Evolutionary conservation across 768 basidiomycete genomes (phyloP), one percentile per base, ranked within the genome.

Genomic region (Mycena venus): DNA sequence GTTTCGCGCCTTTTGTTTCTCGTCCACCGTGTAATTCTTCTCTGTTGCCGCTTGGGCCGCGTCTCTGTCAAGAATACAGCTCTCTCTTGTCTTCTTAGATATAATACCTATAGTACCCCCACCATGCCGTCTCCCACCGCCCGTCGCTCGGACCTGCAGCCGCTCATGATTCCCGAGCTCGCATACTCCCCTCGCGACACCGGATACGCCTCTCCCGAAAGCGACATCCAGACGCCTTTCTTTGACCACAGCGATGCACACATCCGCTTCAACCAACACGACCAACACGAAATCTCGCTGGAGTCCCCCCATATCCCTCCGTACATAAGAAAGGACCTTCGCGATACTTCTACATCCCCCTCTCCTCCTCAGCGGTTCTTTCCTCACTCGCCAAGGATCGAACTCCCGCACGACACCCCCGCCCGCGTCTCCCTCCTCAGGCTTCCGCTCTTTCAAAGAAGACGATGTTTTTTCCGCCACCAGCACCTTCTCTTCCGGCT

Each of bases 221-320:
- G 85, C 78, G 84, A 87, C 67, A 79, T 87, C 65, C 82, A 85
- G 73, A 87, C 86, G 42, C 87, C 86, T 36, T 82, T 82, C 71
- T 80, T 84, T 23, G 80, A 82, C 70, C 80, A 83, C 64, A 76
- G 79, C 75, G 77, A 80, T 55, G 75, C 80, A 49, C 75, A 79
- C 72, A 77, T 80, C 72, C 74, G 76, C 51, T 78, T 75, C 78
- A 62, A 38, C 23, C 70, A 60, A 25, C 65, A 75, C 56, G 40
- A 64, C 55, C 67, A 65, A 58, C 72, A 47, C 61, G 58, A 55
- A 40, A 21, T 59, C 47, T 51, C 68, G 34, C 71, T 38, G 68
- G 65, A 55, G 62, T 72, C 77, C 60, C 73, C 75, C 47, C 67
- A 47, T n/a, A 29, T 68, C 32, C 36, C 42, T 55, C 42, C 66